Conservation (phyloP, 176 grass and related monocot genomes). For the Avena insularis region DNA sequence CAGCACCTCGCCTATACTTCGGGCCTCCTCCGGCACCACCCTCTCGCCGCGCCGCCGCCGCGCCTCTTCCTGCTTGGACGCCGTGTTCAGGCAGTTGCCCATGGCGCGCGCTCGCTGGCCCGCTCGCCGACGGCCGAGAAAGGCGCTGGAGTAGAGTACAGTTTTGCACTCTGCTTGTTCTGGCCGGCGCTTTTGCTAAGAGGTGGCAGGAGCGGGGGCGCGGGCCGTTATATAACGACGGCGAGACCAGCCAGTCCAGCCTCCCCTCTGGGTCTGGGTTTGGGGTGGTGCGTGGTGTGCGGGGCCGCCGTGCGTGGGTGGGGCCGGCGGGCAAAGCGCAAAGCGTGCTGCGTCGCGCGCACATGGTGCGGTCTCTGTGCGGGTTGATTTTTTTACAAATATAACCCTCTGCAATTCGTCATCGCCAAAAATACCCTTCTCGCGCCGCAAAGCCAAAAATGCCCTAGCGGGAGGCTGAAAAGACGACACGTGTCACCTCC, state of each 20-base stretch:
- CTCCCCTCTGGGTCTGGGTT: too few relatives aligned
- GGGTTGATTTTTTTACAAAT: background rate
- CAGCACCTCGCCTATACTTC: constrained; percentile 32
- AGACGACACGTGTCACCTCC: too few relatives aligned
- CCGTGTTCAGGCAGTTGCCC: constrained; percentile 58
- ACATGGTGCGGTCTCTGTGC: constrained; percentile 29
- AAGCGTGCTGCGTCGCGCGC: background rate
- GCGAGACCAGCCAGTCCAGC: too few relatives aligned
- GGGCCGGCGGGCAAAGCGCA: background rate
- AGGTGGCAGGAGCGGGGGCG: background rate
- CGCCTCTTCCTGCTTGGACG: background rate
- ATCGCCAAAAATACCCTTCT: too few relatives aligned
- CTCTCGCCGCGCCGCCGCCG: constrained; percentile 15
- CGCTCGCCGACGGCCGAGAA: background rate
- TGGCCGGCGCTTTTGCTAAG: background rate
- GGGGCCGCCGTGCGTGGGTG: background rate
- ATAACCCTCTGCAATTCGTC: too few relatives aligned
- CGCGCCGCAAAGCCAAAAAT: too few relatives aligned
- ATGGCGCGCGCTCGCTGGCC: constrained; percentile 22
- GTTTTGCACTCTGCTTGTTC: too few relatives aligned
- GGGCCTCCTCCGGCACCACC: constrained; percentile 7
- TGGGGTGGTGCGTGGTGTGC: background rate
- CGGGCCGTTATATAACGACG: constrained; percentile 20
- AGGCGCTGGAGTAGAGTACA: background rate
- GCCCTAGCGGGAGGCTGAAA: too few relatives aligned